phyloP scores from a whole-genome alignment of 768 basidiomycete genomes.

The Lentinus tigrinus region DNA sequence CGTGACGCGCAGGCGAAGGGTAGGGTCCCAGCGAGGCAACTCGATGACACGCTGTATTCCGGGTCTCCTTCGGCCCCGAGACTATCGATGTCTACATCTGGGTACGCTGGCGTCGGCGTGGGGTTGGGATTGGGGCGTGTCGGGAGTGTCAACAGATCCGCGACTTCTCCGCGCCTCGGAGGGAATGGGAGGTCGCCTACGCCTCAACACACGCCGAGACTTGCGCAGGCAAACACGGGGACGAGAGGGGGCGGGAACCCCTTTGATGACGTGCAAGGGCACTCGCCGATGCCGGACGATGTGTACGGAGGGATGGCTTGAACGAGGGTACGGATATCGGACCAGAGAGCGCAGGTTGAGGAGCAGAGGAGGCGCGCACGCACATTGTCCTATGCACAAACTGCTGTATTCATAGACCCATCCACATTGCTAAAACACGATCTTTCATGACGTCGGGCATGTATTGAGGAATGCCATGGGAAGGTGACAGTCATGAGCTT shows the following conservation, averaged over 20 bases:
- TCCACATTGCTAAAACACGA: slow-evolving; percentile 6
- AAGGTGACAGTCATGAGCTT: not conserved
- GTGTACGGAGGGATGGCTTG: slow-evolving; percentile 16
- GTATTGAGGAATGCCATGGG: not conserved
- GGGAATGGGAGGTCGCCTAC: not conserved
- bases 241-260: not conserved
- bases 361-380: not conserved
- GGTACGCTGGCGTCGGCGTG: not conserved
- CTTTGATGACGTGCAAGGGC: not conserved
- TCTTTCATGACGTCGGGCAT: not conserved
- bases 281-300: slow-evolving; percentile 13
- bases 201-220: not conserved
- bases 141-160: not conserved
- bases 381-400: slow-evolving; percentile 11
- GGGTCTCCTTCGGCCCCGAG: not conserved
- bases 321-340: not conserved
- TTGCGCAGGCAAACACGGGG: not conserved
- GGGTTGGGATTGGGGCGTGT: slow-evolving; percentile 4
- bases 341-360: not conserved
- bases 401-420: slow-evolving; percentile 8
- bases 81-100: not conserved
- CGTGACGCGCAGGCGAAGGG: not conserved
- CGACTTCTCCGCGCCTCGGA: not conserved
- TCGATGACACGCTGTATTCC: not conserved
- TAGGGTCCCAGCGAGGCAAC: not conserved